Evolutionary conservation across 768 basidiomycete species (phyloP).

Genomic region (Leccinum obscurum): DNA sequence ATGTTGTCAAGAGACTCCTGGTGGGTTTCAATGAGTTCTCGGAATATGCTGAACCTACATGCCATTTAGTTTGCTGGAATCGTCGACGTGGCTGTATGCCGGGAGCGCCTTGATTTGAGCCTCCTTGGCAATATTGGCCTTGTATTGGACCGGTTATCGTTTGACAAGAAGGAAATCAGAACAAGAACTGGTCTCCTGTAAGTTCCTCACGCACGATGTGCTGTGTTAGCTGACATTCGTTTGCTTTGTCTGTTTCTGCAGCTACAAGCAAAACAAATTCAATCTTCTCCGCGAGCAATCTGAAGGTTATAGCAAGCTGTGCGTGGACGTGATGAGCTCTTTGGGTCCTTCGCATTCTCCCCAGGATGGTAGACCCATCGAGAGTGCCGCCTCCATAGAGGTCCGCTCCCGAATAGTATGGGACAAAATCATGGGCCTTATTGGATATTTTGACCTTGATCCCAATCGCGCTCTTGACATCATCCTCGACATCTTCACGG

Average conservation of each 20-base stretch:
- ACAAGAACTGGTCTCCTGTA: conserved; percentile 81
- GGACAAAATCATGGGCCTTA: conserved; percentile 84
- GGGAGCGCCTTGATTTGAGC: conserved; percentile 71
- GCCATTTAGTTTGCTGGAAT: conserved; percentile 54
- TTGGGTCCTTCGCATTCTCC: conserved; percentile 75
- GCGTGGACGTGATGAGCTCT: conserved; percentile 76
- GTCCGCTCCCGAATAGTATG: conserved; percentile 69
- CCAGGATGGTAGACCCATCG: conserved; percentile 62
- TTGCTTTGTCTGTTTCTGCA: conserved; percentile 32
- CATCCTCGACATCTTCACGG: conserved; percentile 87
- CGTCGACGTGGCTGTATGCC: conserved; percentile 58
- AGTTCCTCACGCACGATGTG: conserved; percentile 31
- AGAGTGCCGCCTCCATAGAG: conserved; percentile 55
- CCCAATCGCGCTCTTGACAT: conserved; percentile 93
- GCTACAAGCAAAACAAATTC: conserved; percentile 98
- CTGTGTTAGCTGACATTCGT: conserved; percentile 2
- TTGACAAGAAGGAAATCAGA: conserved; percentile 80
- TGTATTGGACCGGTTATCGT: conserved; percentile 60
- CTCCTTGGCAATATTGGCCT: conserved; percentile 65
- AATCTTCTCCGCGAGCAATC: conserved; percentile 96
- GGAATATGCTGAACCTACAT: background rate
- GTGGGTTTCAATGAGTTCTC: conserved; percentile 35
- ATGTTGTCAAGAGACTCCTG: conserved; percentile 60
- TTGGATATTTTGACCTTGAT: conserved; percentile 96
- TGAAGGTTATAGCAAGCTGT: conserved; percentile 94